Percentiles rank a stretch among this genome's conserved stretches.
Conservation (phyloP, 2,329 filamentous ascomycete genomes). For the Aspergillus eucalypticola region DNA sequence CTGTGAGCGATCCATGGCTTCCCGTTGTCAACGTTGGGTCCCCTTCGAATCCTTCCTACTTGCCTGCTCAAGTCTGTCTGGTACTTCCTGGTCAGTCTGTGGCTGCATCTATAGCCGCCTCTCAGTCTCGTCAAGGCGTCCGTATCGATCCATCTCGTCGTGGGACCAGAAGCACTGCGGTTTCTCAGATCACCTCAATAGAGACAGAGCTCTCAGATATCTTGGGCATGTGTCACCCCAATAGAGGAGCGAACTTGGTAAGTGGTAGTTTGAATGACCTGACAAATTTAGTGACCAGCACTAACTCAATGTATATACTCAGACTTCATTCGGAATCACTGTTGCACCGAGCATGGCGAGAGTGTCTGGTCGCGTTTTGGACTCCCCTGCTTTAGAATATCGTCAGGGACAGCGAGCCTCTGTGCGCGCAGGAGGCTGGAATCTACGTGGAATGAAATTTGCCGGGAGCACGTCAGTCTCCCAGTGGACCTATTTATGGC, state of each 20-base stretch:
- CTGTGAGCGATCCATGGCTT: conserved; percentile 33
- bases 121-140: conserved; percentile 3
- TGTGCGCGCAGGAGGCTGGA: neutral
- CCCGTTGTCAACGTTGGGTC: conserved; percentile 68
- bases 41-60: conserved; percentile 56
- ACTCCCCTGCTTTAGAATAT: neutral
- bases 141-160: neutral
- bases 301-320: neutral
- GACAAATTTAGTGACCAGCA: too few relatives aligned
- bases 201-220: neutral
- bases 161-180: neutral
- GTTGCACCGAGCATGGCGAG: neutral
- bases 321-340: neutral
- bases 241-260: neutral
- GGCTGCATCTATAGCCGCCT: conserved; percentile 47
- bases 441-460: neutral
- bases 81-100: conserved; percentile 62
- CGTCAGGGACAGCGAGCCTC: neutral
- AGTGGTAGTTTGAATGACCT: neutral
- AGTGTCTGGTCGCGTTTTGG: neutral
- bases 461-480: neutral
- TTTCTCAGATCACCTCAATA: neutral
- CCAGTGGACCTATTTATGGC: neutral
- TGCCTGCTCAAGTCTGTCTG: conserved; percentile 64
- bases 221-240: neutral